Evolutionary conservation across 768 basidiomycete genomes (phyloP), one percentile per base, ranked within the genome.

Genomic region (Scleroderma citrinum): DNA sequence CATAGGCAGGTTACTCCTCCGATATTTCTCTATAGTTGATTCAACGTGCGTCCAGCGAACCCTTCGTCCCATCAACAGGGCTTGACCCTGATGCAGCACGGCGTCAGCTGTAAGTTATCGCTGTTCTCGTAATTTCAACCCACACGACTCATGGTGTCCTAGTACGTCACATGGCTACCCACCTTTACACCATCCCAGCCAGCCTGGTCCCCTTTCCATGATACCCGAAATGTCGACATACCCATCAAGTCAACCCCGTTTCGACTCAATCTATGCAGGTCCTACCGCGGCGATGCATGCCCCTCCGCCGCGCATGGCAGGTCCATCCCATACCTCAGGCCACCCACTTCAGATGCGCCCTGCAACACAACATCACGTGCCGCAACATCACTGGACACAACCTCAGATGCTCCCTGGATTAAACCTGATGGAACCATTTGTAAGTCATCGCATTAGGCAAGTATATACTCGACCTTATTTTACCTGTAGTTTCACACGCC

Each of bases 401-500:
- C 60, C 75, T 34, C 65, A 66, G 16, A 61, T 76, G 52, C 58
- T 74, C 48, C 63, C 71, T 23, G 70, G 76, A 17, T 56, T 76
- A 44, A 77, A 82, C 56, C 71, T 77, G 13, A 72, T 83, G 61
- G 82, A 87, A 40, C 64, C 83, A 49, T 87, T 79, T 64, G 87
- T 89, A 66, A 71, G 83, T 69, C 5, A 20, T 45, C 40, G 13
- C 35, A 30, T 45, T 41, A 17, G 2, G 31, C 31, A 39, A 32
- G 46, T 48, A 38, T 42, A 49, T 40, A 20, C 46, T 3, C 20
- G 21, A 21, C 45, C 50, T 44, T 40, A 55, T 54, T 48, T 30
- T 26, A n/a, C 12, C 6, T 13, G 24, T 26, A 60, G 57, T 61
- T 51, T 62, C 54, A 67, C 62, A 48, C 60, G 64, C 52, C 60